Evolutionary conservation across 2,329 filamentous ascomycete genomes (phyloP).

Genomic region (Talaromyces atroroseus): DNA sequence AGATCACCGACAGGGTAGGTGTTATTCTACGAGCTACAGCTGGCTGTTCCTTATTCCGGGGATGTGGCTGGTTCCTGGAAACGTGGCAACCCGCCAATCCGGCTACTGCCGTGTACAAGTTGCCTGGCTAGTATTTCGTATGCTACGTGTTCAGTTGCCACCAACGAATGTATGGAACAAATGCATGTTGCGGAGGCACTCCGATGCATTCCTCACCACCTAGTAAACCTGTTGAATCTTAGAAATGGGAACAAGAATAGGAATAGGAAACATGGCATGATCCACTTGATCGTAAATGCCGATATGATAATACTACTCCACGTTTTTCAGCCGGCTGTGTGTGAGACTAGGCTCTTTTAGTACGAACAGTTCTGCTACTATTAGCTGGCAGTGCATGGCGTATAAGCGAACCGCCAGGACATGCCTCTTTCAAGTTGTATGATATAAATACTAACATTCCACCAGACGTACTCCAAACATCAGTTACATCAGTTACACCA

Average conservation of each 20-base stretch:
- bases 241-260: too few relatives aligned
- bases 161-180: background rate
- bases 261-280: background rate
- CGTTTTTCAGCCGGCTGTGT: background rate
- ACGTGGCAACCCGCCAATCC: conserved; percentile 10
- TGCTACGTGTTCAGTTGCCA: background rate
- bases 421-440: too few relatives aligned
- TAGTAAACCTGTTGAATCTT: background rate
- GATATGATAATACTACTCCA: background rate
- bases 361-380: background rate
- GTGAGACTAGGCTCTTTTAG: background rate
- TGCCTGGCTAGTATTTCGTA: background rate
- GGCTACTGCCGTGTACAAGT: background rate
- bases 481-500: background rate
- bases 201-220: background rate
- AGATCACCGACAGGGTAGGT: conserved; percentile 1
- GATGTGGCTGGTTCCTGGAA: conserved; percentile 9
- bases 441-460: background rate
- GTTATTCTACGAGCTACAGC: background rate
- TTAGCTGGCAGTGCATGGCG: background rate
- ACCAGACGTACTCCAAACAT: too few relatives aligned
- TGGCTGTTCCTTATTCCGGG: conserved; percentile 6
- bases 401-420: too few relatives aligned
- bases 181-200: background rate
- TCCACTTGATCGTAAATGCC: background rate